Evolutionary conservation across 1,284 basidiomycete species (phyloP), one percentile per base, ranked within the genome.

Genomic region (Cystobasidium sp.): DNA sequence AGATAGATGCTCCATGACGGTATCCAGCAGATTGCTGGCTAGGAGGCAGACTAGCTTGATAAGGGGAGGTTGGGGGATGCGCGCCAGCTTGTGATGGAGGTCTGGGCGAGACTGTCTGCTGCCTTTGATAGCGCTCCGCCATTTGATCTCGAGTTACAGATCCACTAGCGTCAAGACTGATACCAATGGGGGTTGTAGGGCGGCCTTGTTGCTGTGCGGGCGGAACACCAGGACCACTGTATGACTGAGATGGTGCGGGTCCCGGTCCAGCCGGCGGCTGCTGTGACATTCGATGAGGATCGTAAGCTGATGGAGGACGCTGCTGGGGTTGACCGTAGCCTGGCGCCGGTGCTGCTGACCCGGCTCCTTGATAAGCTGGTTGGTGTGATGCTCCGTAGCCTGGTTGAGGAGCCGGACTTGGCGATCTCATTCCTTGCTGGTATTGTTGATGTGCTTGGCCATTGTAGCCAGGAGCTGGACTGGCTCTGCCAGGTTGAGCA

Each of bases 131-230:
- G 56, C 84, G 82, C 58, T 86, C 85, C 0, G 91, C 91, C 88
- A 94, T 90, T 62, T 88, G 87, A 83, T 95, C 92, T 77, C 90
- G 88, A 24, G 89, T 85, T 10, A 94, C 92, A 16, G 88, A 87
- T 8, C 93, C 93, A 68, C 84, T 87, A 1, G 89, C 88, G 80
- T 92, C 91, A 18, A 94, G 84, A 10, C 88, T 85, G 76, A 95
- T 94, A 0, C 93, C 92, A 41, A 92, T 76, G 44, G 84, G 85
- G 77, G 68, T 83, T 73, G 71, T 83, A 77, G 74, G 83, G 63
- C 74, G 80, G 76, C 31, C 71, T 59, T 55, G 62, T 58, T 41
- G 39, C 37, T 39, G 22, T 12, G 51, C 67, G 22, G 58, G 31
- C 24, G 61, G 43, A 8, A 55, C 20, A 44, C 55, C 69, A 39